These are phyloP conservation scores for Metarhizium sp. DNA, from an alignment of 2,329 filamentous ascomycete species.

Conservation along the genomic window DNA sequence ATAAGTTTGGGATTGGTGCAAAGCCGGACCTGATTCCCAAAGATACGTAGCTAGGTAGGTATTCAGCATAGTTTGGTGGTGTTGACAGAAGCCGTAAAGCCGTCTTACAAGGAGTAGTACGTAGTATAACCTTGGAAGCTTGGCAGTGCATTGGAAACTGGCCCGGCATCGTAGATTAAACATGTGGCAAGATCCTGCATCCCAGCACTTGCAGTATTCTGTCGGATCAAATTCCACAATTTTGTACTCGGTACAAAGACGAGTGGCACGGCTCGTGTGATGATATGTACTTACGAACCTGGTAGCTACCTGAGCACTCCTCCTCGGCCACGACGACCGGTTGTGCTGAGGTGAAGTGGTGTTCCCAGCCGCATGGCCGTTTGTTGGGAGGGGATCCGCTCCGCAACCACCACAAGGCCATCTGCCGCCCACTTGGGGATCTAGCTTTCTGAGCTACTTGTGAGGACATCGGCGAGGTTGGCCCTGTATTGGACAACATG, in stretches of 20 bases:
- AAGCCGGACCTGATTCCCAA: no score
- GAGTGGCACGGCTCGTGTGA: neutral
- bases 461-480: neutral
- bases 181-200: neutral
- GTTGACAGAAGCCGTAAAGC: no score
- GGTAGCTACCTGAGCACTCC: neutral
- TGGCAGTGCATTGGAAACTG: no score
- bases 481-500: neutral
- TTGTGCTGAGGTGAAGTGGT: neutral
- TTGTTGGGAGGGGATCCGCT: neutral
- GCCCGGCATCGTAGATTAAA: neutral
- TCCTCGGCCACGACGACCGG: no score
- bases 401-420: neutral
- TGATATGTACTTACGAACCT: neutral
- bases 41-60: no score
- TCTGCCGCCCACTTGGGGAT: neutral
- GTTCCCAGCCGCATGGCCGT: neutral
- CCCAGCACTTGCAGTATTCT: neutral
- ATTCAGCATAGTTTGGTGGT: no score
- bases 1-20: no score
- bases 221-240: neutral
- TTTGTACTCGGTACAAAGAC: neutral
- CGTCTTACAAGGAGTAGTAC: no score
- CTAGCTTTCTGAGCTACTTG: neutral
- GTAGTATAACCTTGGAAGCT: no score